These are phyloP conservation scores for Aristolochia fimbriata DNA, from an alignment of 164 flowering plant genomes.

Conservation along the genomic window DNA sequence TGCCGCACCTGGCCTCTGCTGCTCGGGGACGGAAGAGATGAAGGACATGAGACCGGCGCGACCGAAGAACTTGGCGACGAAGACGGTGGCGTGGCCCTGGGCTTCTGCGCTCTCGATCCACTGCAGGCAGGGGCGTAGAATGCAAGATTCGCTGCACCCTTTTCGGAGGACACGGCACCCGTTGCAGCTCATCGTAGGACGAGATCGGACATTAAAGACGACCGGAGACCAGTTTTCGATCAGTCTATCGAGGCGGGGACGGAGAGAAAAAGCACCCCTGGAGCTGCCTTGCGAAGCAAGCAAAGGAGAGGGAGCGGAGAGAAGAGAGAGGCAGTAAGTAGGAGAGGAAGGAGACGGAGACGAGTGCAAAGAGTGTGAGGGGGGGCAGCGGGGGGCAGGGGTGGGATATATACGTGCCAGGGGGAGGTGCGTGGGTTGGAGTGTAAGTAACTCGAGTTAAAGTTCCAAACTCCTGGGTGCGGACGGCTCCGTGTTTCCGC, in stretches of 20 bases:
- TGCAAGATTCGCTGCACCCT: conserved; percentile 70
- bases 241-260: neutral
- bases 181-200: conserved; percentile 66
- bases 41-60: conserved; percentile 76
- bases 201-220: neutral
- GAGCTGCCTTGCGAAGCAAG: neutral
- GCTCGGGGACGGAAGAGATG: conserved; percentile 56
- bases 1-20: conserved; percentile 50
- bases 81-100: conserved; percentile 75
- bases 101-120: conserved; percentile 62
- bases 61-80: conserved; percentile 80
- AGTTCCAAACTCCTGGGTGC: conserved; percentile 69
- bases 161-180: conserved; percentile 76
- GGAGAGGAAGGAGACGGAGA: neutral
- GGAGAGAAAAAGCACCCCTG: neutral
- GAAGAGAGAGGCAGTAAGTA: no score
- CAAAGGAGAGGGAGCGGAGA: neutral
- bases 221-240: neutral
- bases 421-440: neutral
- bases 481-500: conserved; percentile 97
- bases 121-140: conserved; percentile 52
- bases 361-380: neutral
- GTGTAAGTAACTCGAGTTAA: conserved; percentile 8
- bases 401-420: neutral
- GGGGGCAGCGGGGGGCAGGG: neutral